Evolutionary conservation across 441 rosid genomes (phyloP), one percentile per base, ranked within the genome.

Genomic region (Aleurites moluccanus): DNA sequence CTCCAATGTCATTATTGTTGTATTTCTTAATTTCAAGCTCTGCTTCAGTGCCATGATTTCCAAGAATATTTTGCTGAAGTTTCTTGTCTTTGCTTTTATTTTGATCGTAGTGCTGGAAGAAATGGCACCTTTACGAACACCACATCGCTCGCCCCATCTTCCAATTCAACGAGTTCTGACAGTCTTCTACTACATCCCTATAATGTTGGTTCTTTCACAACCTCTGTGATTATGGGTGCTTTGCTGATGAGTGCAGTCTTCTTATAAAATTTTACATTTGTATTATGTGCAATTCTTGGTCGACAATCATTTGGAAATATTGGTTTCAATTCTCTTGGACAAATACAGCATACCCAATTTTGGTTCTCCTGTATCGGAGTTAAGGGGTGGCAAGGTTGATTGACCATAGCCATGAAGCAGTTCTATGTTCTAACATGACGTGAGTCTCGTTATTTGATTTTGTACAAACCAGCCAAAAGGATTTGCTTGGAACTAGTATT

Each of bases 121-220:
- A 92, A 92, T 73, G 85, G 86, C 78, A 92, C 97, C 69, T 70
- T 82, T 38, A 83, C 85, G 60, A 93, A 92, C 55, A 82, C 82
- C 69, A 86, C 91, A 44, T 83, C 91, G 1, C 80, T 89, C 59
- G 98, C 94, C 5, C 97, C 99, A 27, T 95, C 97, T 0, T 82
- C 96, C 25, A 91, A 93, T 78, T 83, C 97, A 6, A 83, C 97
- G 3, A 84, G 77, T 64, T 90, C 97, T 4, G 92, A 89, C 61
- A 81, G 87, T 75, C 25, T 77, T 66, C 62, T 84, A 47, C 72
- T 63, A 52, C 69, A 79, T 77, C 33, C 78, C 71, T 73, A 77
- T 44, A 67, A 67, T 59, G 75, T 59, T 47, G 80, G 80, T 76
- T 80, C 83, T 35, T 77, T 85, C 59, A 83, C 84, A 75, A 79